Conservation (phyloP, 805 yeast genomes). For the Candida piceae region DNA sequence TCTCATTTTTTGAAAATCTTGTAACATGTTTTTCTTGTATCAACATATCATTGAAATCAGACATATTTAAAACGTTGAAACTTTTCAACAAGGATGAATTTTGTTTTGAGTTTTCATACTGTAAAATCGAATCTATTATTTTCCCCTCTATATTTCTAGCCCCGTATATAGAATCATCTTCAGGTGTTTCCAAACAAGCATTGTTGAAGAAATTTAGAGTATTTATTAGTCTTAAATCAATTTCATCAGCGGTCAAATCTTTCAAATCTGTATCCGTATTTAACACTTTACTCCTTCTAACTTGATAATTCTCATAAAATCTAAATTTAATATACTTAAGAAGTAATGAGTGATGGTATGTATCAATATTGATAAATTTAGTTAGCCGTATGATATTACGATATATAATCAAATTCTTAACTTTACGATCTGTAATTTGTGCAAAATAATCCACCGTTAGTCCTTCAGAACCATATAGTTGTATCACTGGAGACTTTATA, state of each 20-base stretch:
- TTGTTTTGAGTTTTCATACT: slow-evolving; percentile 14
- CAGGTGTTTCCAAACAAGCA: slow-evolving; percentile 13
- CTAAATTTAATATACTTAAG: slow-evolving; percentile 13
- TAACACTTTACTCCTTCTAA: slow-evolving; percentile 9
- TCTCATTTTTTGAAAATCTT: not conserved
- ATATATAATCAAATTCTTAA: slow-evolving; percentile 13
- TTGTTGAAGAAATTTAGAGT: slow-evolving; percentile 25
- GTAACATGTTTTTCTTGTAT: not conserved
- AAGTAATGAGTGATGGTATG: slow-evolving; percentile 5
- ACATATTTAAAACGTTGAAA: slow-evolving; percentile 5
- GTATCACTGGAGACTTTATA: slow-evolving; percentile 11
- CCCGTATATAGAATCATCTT: not conserved
- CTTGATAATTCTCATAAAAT: slow-evolving; percentile 20
- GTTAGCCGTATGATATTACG: slow-evolving; percentile 17
- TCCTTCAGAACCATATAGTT: slow-evolving; percentile 20
- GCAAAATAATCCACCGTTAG: slow-evolving; percentile 10
- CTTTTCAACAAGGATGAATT: not conserved
- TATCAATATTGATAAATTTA: slow-evolving; percentile 8
- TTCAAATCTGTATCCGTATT: not conserved
- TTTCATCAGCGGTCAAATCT: slow-evolving; percentile 6
- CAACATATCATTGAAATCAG: slow-evolving; percentile 3
- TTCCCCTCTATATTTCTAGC: slow-evolving; percentile 8
- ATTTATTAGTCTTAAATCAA: slow-evolving; percentile 15
- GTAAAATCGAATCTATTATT: slow-evolving; percentile 16
- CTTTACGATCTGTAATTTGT: slow-evolving; percentile 2